Evolutionary conservation across 148 eudicot genomes (phyloP).

Genomic region (Beta vulgaris): DNA sequence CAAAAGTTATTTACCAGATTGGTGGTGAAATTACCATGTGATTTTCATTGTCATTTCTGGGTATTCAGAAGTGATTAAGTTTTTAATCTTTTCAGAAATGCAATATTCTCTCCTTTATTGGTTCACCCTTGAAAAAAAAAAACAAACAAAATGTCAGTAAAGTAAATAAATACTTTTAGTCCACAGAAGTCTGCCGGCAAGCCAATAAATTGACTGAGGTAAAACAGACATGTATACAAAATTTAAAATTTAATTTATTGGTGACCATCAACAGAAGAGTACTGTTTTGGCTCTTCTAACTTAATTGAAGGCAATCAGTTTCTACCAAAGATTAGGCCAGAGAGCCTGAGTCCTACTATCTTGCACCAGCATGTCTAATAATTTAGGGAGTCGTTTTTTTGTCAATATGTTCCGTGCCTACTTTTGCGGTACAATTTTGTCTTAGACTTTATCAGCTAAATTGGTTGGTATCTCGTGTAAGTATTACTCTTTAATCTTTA

Average conservation of each 20-base stretch:
- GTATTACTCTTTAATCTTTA: too few relatives aligned
- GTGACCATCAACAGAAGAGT: constrained; percentile 13
- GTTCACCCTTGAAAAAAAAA: not conserved
- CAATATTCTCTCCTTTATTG: not conserved
- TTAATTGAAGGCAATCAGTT: constrained; percentile 21
- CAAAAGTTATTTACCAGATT: not conserved
- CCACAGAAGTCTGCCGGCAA: constrained; percentile 11
- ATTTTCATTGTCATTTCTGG: not conserved
- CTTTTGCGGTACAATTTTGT: too few relatives aligned
- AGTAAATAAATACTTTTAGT: constrained; percentile 5
- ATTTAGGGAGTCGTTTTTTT: too few relatives aligned
- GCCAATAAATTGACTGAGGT: constrained; percentile 25
- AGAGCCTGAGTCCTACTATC: constrained; percentile 6
- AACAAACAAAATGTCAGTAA: not conserved
- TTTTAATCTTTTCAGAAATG: not conserved
- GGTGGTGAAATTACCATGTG: not conserved
- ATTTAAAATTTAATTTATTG: constrained; percentile 11
- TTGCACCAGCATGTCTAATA: constrained; percentile 17
- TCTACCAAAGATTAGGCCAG: constrained; percentile 18
- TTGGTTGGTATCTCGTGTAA: not conserved
- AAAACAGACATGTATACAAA: constrained; percentile 1
- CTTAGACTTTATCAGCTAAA: not conserved
- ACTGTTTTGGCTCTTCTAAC: constrained; percentile 25
- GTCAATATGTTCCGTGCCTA: not conserved
- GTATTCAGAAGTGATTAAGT: too few relatives aligned